Evolutionary conservation across 2,329 filamentous ascomycete genomes (phyloP).

Genomic region (Aspergillus tanneri): DNA sequence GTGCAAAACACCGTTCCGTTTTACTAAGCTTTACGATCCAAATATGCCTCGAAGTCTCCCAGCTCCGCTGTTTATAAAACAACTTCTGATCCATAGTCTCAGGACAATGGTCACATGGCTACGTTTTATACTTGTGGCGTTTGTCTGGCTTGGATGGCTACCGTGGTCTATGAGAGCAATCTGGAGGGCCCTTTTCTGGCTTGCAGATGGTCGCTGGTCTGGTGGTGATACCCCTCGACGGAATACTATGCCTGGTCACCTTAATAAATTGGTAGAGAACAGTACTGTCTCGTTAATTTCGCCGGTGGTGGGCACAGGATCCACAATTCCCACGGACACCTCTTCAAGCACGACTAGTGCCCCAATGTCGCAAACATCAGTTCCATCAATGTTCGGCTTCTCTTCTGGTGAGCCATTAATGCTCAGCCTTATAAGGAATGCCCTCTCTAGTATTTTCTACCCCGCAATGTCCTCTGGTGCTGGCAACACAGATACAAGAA

Average conservation of each 20-base stretch:
- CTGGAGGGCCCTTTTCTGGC: slow-evolving; percentile 93
- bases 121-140: slow-evolving; percentile 72
- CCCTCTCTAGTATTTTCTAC: slow-evolving; percentile 38
- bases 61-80: slow-evolving; percentile 73
- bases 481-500: slow-evolving; percentile 26
- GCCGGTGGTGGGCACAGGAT: slow-evolving; percentile 23
- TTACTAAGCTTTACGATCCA: slow-evolving; percentile 95
- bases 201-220: slow-evolving; percentile 74
- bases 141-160: slow-evolving; percentile 85
- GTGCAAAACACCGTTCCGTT: slow-evolving; percentile 96
- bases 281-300: slow-evolving; percentile 24
- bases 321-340: slow-evolving; percentile 25
- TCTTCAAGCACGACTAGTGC: slow-evolving; percentile 26
- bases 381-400: slow-evolving; percentile 44
- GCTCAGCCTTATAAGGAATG: slow-evolving; percentile 48
- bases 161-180: slow-evolving; percentile 88
- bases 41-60: slow-evolving; percentile 88
- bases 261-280: slow-evolving; percentile 27
- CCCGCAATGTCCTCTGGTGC: slow-evolving; percentile 29
- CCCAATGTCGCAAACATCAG: slow-evolving; percentile 34
- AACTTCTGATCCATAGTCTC: slow-evolving; percentile 71
- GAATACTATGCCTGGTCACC: slow-evolving; percentile 19
- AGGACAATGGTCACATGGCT: slow-evolving; percentile 74
- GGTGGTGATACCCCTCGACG: slow-evolving; percentile 27
- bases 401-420: slow-evolving; percentile 46